These are phyloP conservation scores for Hansenula sp. DNA, from an alignment of 1,139 yeast genomes.

Conservation along the genomic window DNA sequence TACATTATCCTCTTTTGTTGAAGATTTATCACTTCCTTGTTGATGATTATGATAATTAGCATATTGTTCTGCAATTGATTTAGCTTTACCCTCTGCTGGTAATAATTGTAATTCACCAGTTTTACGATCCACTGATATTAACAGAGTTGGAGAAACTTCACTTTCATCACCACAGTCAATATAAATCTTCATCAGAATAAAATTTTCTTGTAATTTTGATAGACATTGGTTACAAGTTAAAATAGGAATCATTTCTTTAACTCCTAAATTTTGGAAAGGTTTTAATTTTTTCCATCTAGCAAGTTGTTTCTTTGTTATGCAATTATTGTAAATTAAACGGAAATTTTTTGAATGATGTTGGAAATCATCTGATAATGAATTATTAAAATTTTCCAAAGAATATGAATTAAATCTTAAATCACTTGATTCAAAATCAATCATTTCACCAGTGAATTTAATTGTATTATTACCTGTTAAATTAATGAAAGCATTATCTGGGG, in stretches of 20 bases:
- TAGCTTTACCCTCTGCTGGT: conserved; percentile 4
- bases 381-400: conserved; percentile 2
- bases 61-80: background rate
- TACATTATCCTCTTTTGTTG: background rate
- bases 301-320: conserved; percentile 12
- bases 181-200: conserved; percentile 8
- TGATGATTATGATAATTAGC: background rate
- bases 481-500: background rate
- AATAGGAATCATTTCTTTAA: conserved; percentile 3
- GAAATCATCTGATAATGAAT: background rate
- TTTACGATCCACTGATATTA: conserved; percentile 12
- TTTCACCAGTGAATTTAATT: background rate
- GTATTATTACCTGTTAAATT: background rate
- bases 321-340: conserved; percentile 5
- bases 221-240: conserved; percentile 16
- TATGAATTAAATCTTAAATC: conserved; percentile 15
- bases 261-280: conserved; percentile 13
- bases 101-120: conserved; percentile 11
- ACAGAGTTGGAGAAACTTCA: conserved; percentile 7
- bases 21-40: background rate
- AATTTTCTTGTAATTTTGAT: conserved; percentile 8
- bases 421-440: conserved; percentile 14
- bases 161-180: conserved; percentile 3
- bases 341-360: conserved; percentile 3
- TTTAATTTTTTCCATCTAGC: conserved; percentile 16